Conservation (phyloP, 2,329 filamentous ascomycete species). For the Cladobotryum mycophilum region DNA sequence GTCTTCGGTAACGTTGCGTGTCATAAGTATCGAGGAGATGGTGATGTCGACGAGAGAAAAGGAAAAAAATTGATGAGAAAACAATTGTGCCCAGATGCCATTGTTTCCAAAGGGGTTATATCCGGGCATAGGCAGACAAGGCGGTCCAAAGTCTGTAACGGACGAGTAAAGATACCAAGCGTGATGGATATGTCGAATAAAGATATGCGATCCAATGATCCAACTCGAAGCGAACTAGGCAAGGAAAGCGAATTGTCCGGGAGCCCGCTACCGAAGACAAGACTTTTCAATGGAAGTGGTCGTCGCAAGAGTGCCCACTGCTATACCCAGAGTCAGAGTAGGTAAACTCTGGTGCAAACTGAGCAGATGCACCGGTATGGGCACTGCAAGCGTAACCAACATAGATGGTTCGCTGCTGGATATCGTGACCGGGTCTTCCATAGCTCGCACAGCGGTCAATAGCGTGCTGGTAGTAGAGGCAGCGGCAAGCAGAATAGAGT, state of each 20-base stretch:
- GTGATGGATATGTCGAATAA: slow-evolving; percentile 42
- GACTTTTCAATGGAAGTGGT: slow-evolving; percentile 46
- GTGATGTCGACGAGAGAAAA: slow-evolving; percentile 3
- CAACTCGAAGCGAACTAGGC: slow-evolving; percentile 38
- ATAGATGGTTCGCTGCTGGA: slow-evolving; percentile 70
- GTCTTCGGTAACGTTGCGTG: slow-evolving; percentile 27
- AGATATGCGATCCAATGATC: slow-evolving; percentile 43
- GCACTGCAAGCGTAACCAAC: slow-evolving; percentile 71
- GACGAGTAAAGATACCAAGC: slow-evolving; percentile 43
- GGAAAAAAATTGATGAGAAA: neutral
- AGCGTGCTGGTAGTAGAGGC: slow-evolving; percentile 81
- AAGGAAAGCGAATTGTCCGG: slow-evolving; percentile 34
- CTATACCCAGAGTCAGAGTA: slow-evolving; percentile 53
- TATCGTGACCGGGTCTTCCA: slow-evolving; percentile 63
- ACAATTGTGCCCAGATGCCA: neutral
- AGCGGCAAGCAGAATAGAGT: slow-evolving; percentile 78
- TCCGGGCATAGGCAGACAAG: slow-evolving; percentile 24
- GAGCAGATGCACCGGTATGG: slow-evolving; percentile 29
- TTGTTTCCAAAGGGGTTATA: too few species aligned
- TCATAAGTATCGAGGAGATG: slow-evolving; percentile 14
- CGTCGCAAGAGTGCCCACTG: slow-evolving; percentile 41
- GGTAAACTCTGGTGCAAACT: slow-evolving; percentile 33
- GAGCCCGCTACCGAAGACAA: slow-evolving; percentile 46
- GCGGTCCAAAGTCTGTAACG: slow-evolving; percentile 37
- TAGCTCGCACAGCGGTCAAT: slow-evolving; percentile 76